phyloP scores from a whole-genome alignment of 1,284 basidiomycete genomes.

The Paramarasmius palmivorus region DNA sequence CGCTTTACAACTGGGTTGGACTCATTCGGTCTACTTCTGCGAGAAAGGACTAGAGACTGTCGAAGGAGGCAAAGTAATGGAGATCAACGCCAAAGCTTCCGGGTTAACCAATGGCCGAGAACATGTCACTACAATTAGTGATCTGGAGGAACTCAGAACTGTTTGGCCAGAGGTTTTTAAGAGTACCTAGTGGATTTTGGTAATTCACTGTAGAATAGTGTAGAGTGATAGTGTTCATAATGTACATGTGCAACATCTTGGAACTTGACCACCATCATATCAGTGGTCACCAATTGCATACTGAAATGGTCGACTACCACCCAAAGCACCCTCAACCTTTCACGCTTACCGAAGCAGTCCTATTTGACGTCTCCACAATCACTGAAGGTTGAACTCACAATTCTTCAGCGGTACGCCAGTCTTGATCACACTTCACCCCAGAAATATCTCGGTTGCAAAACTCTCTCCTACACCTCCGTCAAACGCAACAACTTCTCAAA shows the following conservation, averaged over 20 bases:
- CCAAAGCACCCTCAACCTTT: slow-evolving; percentile 76
- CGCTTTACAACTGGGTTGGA: slow-evolving; percentile 69
- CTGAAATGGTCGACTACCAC: slow-evolving; percentile 56
- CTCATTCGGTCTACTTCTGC: slow-evolving; percentile 70
- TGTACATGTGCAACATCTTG: not conserved
- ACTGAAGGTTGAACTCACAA: slow-evolving; percentile 57
- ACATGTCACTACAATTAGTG: slow-evolving; percentile 46
- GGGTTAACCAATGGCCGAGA: slow-evolving; percentile 36
- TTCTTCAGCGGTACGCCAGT: slow-evolving; percentile 9
- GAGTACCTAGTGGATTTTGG: not conserved
- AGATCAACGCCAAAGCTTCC: slow-evolving; percentile 44
- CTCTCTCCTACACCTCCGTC: slow-evolving; percentile 63
- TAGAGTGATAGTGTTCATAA: not conserved
- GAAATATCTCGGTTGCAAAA: slow-evolving; percentile 77
- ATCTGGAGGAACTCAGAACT: slow-evolving; percentile 62
- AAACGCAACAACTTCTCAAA: slow-evolving; percentile 62
- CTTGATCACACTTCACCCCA: slow-evolving; percentile 27
- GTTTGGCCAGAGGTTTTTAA: slow-evolving; percentile 77
- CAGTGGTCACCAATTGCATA: no score
- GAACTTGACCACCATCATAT: no score
- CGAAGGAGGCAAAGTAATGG: slow-evolving; percentile 60
- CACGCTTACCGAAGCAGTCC: slow-evolving; percentile 64
- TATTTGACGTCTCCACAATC: slow-evolving; percentile 66
- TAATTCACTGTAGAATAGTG: not conserved
- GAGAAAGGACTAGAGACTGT: slow-evolving; percentile 62